Base-by-base conservation (phyloP, 1,284 basidiomycete genomes). In the Neonothopanus nambi region DNA sequence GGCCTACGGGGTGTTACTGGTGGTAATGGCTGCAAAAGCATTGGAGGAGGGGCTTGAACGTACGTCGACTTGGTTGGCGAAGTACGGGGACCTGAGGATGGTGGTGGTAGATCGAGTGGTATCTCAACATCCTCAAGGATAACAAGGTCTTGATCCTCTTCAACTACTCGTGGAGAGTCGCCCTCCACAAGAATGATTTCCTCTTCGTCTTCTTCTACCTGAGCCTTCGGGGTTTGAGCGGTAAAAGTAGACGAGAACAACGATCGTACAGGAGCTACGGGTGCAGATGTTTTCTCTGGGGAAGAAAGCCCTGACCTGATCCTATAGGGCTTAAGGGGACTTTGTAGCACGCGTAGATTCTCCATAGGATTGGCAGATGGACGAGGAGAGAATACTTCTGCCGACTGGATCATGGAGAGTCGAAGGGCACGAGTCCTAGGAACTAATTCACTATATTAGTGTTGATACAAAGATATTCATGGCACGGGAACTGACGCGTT, bases 341-440 rank as follows among this genome's bases (percentile, higher is more conserved):
- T 81, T 63, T 84, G 77, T 3, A 87, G 73, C 38, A 86, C 71
- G 3, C 79, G 74, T 1, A 88, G 72, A 59, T 87, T 88, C 64
- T 82, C 82, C 36, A 72, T 66, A 1, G 84, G 82, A 62, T 85
- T 76, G 3, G 70, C 65, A 43, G 79, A 82, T 0, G 83, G 84
- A 7, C 79, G 65, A 0, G 86, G 87, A 1, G 81, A 80, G 65
- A 89, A 88, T 4, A 90, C 85, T 59, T 87, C 78, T 0, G 85
- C 85, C 53, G 82, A 83, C 30, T 82, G 76, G 40, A 90, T 87
- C 83, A 90, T 85, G 6, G 84, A 87, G 56, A 90, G 76, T 24
- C 87, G 80, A 3, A 85, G 73, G 3, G 78, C 73, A 18, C 81
- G 75, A 57, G 65, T 73, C 42, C 59, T 63, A 40, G 62, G 71